These are phyloP conservation scores for Papiliotrema nemorosa DNA, from an alignment of 1,284 basidiomycete species.

Conservation along the genomic window DNA sequence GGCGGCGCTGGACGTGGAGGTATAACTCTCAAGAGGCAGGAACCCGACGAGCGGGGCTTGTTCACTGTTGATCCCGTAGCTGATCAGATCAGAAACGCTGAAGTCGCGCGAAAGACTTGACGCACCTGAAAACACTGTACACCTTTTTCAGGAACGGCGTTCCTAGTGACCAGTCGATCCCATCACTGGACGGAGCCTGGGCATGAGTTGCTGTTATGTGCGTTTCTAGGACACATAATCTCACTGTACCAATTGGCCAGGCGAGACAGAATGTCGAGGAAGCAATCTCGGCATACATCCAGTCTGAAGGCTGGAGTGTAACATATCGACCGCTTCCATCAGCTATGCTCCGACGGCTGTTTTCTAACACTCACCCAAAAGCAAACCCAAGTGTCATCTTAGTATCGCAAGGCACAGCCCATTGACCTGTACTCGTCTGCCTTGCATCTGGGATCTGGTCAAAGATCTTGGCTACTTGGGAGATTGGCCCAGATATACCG, in stretches of 20 bases:
- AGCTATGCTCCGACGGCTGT: background rate
- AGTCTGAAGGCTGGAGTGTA: conserved; percentile 72
- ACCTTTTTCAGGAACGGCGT: conserved; percentile 73
- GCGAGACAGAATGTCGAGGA: conserved; percentile 69
- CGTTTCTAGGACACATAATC: background rate
- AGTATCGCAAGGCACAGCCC: conserved; percentile 76
- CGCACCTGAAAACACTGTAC: conserved; percentile 74
- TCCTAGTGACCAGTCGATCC: conserved; percentile 87
- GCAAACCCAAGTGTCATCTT: conserved; percentile 63
- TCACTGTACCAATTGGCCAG: conserved; percentile 65
- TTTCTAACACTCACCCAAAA: conserved; percentile 54
- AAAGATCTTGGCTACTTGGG: conserved; percentile 71
- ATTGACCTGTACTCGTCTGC: conserved; percentile 66
- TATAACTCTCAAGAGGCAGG: conserved; percentile 24
- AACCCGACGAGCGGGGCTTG: conserved; percentile 45
- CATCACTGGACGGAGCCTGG: conserved; percentile 61
- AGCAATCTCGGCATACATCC: conserved; percentile 68
- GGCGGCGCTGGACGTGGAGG: background rate
- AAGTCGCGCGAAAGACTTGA: background rate
- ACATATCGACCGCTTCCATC: conserved; percentile 57
- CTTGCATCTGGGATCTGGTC: conserved; percentile 62
- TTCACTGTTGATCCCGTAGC: conserved; percentile 41
- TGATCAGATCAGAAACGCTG: background rate
- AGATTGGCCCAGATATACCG: conserved; percentile 75
- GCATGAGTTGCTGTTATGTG: background rate